These are phyloP conservation scores for Smallanthus sonchifolius DNA, from an alignment of 129 eudicot species.

Conservation along the genomic window DNA sequence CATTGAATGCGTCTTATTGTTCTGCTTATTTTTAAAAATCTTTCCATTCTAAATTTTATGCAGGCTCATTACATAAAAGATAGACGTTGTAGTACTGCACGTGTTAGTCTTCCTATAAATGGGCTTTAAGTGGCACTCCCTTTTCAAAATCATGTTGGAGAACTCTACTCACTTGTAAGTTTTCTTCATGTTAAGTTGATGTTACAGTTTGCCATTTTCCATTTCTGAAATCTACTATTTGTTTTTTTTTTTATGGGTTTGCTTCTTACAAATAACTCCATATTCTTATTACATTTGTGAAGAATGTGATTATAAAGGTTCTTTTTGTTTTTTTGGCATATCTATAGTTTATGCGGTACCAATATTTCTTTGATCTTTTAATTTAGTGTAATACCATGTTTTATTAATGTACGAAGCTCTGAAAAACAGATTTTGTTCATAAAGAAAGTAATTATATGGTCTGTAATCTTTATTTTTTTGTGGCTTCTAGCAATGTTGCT, in stretches of 20 bases:
- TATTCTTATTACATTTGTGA: constrained; percentile 77
- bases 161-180: constrained; percentile 88
- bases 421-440: too few species aligned
- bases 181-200: neutral
- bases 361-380: neutral
- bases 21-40: neutral
- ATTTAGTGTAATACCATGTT: too few species aligned
- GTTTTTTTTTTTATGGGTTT: constrained; percentile 43
- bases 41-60: constrained; percentile 4
- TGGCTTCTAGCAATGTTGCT: too few species aligned
- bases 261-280: constrained; percentile 67
- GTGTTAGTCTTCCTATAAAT: constrained; percentile 73
- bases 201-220: constrained; percentile 1
- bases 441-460: too few species aligned
- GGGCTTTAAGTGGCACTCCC: constrained; percentile 99
- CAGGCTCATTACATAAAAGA: constrained; percentile 92
- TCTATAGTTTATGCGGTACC: neutral
- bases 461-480: too few species aligned
- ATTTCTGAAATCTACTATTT: neutral
- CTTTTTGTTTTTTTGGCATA: neutral
- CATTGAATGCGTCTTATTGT: neutral
- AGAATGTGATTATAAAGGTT: constrained; percentile 74
- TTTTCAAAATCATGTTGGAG: constrained; percentile 91
- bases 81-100: constrained; percentile 70
- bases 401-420: too few species aligned